Conservation (phyloP, 176 grass and related monocot species). For the Triticum monococcum region DNA sequence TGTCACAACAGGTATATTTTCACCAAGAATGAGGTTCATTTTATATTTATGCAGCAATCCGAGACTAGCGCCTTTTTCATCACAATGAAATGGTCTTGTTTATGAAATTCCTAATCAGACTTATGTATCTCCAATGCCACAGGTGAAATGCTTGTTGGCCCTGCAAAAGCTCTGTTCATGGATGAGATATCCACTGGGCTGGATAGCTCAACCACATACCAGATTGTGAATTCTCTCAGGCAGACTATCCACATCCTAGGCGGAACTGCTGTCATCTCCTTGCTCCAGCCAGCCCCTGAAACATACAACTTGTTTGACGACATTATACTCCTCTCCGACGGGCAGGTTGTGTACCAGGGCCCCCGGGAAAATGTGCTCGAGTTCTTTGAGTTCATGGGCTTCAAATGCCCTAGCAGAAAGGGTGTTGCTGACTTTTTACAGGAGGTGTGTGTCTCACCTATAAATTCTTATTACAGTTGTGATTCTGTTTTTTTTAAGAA, state of each 20-base stretch:
- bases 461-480: not conserved
- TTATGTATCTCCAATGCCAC: constrained; percentile 4
- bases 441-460: constrained; percentile 58
- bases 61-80: not conserved
- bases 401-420: constrained; percentile 82
- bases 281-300: constrained; percentile 94
- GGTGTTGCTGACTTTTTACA: constrained; percentile 92
- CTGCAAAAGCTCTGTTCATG: constrained; percentile 91
- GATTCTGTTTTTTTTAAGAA: constrained; percentile 16
- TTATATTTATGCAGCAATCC: not conserved
- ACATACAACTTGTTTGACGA: constrained; percentile 95
- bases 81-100: not conserved
- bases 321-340: constrained; percentile 88
- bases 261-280: constrained; percentile 77
- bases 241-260: constrained; percentile 81
- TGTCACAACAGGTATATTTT: constrained; percentile 81
- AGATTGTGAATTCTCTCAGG: constrained; percentile 83
- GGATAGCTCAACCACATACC: constrained; percentile 92
- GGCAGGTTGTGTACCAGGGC: constrained; percentile 85
- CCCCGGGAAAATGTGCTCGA: constrained; percentile 75
- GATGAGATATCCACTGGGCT: constrained; percentile 97
- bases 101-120: constrained; percentile 19
- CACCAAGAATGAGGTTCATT: not conserved
- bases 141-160: constrained; percentile 99
- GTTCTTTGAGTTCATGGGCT: constrained; percentile 88